A percentile compares a stretch with the other conserved stretches of the same genome.
Evolutionary conservation across 1,284 basidiomycete species (phyloP).

Genomic region (Trichosporon faecale): DNA sequence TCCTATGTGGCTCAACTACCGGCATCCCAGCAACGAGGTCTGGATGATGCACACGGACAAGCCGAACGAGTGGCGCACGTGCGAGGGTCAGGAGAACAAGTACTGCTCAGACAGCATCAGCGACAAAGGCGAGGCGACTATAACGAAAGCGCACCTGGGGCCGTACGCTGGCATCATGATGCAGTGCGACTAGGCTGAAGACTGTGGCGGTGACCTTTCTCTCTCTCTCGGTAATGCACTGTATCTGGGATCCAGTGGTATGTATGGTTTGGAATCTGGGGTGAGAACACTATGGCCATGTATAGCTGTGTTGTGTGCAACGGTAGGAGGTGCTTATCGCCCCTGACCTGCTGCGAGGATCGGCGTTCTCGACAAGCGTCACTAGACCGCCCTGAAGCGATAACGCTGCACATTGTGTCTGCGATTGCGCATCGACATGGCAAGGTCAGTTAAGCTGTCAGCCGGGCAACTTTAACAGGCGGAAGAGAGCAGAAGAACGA

Average conservation of each 20-base stretch:
- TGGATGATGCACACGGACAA: neutral
- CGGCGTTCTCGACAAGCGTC: neutral
- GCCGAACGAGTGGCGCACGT: neutral
- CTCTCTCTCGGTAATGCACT: neutral
- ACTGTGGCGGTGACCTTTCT: neutral
- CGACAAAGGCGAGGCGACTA: neutral
- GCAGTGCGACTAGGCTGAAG: neutral
- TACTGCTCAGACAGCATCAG: neutral
- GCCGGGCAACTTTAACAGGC: neutral
- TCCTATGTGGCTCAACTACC: conserved; percentile 12
- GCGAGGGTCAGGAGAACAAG: conserved; percentile 9
- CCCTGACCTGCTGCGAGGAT: neutral
- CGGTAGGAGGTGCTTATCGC: neutral
- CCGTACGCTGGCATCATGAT: neutral
- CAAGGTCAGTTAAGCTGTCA: neutral
- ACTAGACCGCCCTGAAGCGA: neutral
- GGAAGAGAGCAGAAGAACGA: neutral
- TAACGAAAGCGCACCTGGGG: neutral
- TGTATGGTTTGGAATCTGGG: neutral
- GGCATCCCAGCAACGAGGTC: neutral
- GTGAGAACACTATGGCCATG: no score
- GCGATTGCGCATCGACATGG: neutral
- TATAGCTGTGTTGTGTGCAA: no score
- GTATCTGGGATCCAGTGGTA: neutral
- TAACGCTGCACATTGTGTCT: neutral